Percentiles rank a stretch among this genome's conserved stretches.
These are phyloP conservation scores for Naganishia liquefaciens DNA, from an alignment of 1,284 basidiomycete species.

Conservation along the genomic window DNA sequence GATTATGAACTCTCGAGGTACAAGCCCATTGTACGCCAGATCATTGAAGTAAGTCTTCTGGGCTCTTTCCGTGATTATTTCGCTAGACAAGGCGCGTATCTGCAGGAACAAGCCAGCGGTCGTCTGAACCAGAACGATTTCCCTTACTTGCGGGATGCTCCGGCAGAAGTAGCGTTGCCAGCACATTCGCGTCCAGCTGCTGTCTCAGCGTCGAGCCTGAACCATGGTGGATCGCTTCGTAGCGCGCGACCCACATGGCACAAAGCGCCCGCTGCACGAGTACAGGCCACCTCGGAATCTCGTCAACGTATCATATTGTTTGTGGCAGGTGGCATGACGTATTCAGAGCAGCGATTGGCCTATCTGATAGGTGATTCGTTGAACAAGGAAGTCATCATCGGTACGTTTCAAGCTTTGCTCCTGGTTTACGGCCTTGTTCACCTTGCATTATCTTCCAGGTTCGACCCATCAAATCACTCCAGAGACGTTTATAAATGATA, in stretches of 20 bases:
- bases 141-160: slow-evolving; percentile 88
- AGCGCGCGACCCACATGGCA: slow-evolving; percentile 80
- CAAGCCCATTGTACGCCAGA: slow-evolving; percentile 78
- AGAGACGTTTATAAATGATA: slow-evolving; percentile 76
- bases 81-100: background rate
- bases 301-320: slow-evolving; percentile 87
- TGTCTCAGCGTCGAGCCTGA: slow-evolving; percentile 47
- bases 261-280: slow-evolving; percentile 53
- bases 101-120: slow-evolving; percentile 75
- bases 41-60: slow-evolving; percentile 67
- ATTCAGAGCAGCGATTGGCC: slow-evolving; percentile 86
- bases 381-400: slow-evolving; percentile 88
- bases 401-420: slow-evolving; percentile 57
- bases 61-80: slow-evolving; percentile 26
- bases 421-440: background rate
- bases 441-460: slow-evolving; percentile 58
- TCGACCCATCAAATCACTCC: slow-evolving; percentile 88
- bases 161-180: slow-evolving; percentile 56
- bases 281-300: slow-evolving; percentile 58
- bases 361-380: slow-evolving; percentile 75
- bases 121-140: slow-evolving; percentile 77
- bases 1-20: slow-evolving; percentile 95
- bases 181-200: slow-evolving; percentile 42
- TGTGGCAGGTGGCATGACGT: slow-evolving; percentile 93
- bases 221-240: slow-evolving; percentile 67